Evolutionary conservation across 345 rosid species (phyloP).

Genomic region (Salix koriyanagi): DNA sequence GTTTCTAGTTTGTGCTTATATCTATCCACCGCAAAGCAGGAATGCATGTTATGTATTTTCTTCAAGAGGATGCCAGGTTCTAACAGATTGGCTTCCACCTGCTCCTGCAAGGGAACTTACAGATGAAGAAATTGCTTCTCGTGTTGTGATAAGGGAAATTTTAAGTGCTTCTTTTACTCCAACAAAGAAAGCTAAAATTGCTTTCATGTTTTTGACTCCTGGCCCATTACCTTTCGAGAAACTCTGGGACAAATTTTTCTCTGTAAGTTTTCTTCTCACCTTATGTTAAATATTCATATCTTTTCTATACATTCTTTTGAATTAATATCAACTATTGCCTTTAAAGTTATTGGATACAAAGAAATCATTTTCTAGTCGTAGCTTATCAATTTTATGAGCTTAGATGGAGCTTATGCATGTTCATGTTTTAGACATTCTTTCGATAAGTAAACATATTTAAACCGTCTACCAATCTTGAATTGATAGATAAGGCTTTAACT

Average conservation of each 20-base stretch:
- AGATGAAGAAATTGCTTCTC: slow-evolving; percentile 81
- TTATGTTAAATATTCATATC: background rate
- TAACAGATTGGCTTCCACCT: slow-evolving; percentile 91
- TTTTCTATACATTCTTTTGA: background rate
- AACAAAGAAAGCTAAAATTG: slow-evolving; percentile 61
- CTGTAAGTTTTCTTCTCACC: slow-evolving; percentile 34
- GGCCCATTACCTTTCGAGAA: slow-evolving; percentile 86
- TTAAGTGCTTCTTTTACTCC: slow-evolving; percentile 46
- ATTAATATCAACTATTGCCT: background rate
- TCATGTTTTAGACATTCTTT: background rate
- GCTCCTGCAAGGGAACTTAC: slow-evolving; percentile 64
- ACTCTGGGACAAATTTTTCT: slow-evolving; percentile 89
- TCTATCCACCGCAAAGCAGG: slow-evolving; percentile 76
- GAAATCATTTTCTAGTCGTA: background rate
- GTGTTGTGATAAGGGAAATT: slow-evolving; percentile 64
- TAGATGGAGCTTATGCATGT: background rate
- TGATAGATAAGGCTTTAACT: background rate
- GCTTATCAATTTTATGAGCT: background rate
- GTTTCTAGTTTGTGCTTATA: slow-evolving; percentile 61
- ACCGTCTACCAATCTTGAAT: background rate
- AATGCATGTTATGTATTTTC: slow-evolving; percentile 77
- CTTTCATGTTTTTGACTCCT: slow-evolving; percentile 87
- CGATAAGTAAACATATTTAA: background rate
- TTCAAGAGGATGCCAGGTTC: slow-evolving; percentile 74
- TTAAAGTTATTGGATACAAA: background rate